Evolutionary conservation across 805 yeast species (phyloP).

Genomic region (Priceomyces carsonii): DNA sequence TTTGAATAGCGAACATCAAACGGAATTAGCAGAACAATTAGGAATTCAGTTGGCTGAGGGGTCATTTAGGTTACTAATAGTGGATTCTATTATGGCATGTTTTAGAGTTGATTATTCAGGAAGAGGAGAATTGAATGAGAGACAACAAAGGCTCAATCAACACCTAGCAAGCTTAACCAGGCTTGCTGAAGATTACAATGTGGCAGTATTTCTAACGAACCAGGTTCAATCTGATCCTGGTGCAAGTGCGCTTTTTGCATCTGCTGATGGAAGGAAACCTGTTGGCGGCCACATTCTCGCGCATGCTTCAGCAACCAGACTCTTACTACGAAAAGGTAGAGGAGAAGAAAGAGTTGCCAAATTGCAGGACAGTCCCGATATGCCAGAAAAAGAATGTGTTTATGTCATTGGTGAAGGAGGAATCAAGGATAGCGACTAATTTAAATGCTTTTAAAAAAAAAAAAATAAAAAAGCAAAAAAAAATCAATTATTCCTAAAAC

Average conservation of each 20-base stretch:
- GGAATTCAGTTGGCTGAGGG: slow-evolving; percentile 16
- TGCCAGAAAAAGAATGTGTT: slow-evolving; percentile 17
- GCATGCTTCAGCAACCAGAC: slow-evolving; percentile 16
- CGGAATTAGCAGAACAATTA: slow-evolving; percentile 14
- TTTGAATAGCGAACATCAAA: slow-evolving; percentile 17
- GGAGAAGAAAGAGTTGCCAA: slow-evolving; percentile 18
- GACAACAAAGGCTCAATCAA: slow-evolving; percentile 17
- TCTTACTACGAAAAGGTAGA: slow-evolving; percentile 15
- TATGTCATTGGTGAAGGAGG: slow-evolving; percentile 17
- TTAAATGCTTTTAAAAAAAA: background rate
- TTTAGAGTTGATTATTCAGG: slow-evolving; percentile 17
- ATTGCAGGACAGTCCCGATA: slow-evolving; percentile 15
- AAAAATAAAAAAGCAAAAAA: too few relatives aligned
- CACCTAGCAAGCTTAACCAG: slow-evolving; percentile 13
- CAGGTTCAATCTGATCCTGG: slow-evolving; percentile 20
- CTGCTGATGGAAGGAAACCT: slow-evolving; percentile 17
- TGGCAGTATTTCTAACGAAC: slow-evolving; percentile 16
- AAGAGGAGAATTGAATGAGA: slow-evolving; percentile 17
- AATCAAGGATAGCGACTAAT: slow-evolving; percentile 16
- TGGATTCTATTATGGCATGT: slow-evolving; percentile 17
- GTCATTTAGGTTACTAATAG: slow-evolving; percentile 12
- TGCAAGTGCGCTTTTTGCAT: slow-evolving; percentile 16
- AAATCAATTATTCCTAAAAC: too few relatives aligned
- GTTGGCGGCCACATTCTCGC: slow-evolving; percentile 17
- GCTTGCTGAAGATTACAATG: slow-evolving; percentile 16